Evolutionary conservation across 352 stramenopile species (phyloP).

Genomic region (Globisporangium sylvaticum): DNA sequence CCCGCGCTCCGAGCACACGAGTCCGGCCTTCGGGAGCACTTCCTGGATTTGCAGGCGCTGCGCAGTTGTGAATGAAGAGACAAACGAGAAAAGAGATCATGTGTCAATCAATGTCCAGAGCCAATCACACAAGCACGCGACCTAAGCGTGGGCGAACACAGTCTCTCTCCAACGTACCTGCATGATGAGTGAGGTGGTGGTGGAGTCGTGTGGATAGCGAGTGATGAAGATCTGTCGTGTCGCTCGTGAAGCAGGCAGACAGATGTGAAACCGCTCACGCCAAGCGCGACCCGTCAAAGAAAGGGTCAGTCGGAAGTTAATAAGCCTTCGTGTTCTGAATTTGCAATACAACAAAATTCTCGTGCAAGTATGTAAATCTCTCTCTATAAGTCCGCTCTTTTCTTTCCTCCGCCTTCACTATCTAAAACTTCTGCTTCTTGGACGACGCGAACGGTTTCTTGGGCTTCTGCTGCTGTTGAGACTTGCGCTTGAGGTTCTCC

Average conservation of each 20-base stretch:
- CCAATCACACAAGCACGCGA: neutral
- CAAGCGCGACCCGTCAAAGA: constrained; percentile 1
- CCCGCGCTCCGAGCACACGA: constrained; percentile 87
- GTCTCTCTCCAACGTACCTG: neutral
- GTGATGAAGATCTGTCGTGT: neutral
- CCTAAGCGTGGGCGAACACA: neutral
- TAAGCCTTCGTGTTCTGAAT: too few species aligned
- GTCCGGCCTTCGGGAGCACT: constrained; percentile 80
- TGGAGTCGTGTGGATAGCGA: neutral
- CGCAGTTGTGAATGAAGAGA: neutral
- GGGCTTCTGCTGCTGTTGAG: constrained; percentile 36
- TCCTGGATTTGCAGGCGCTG: constrained; percentile 80
- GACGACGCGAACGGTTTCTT: constrained; percentile 33
- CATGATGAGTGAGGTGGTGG: neutral
- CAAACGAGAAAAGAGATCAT: neutral
- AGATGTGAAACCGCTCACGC: neutral
- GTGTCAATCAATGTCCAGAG: neutral
- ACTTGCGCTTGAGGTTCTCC: constrained; percentile 82
- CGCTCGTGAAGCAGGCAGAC: neutral
- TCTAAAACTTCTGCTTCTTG: constrained; percentile 46
- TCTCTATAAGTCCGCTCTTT: neutral
- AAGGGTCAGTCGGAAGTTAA: too few species aligned
- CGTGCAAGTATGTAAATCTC: neutral
- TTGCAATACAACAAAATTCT: neutral
- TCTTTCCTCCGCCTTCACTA: neutral